Evolutionary conservation across 495 filamentous ascomycete genomes (phyloP).

Genomic region (Pseudevernia furfuracea): DNA sequence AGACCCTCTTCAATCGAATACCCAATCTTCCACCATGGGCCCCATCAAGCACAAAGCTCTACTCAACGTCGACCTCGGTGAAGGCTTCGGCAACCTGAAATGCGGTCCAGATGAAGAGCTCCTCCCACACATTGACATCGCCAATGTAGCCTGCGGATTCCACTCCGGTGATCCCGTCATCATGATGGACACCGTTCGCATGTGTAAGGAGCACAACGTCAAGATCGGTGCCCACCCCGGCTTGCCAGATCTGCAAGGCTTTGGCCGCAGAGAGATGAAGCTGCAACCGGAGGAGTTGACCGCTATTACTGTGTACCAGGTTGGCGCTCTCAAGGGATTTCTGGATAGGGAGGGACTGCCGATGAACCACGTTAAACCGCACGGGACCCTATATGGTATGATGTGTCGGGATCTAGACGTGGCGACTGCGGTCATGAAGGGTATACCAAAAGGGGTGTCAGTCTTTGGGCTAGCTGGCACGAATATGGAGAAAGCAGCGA

Average conservation of each 20-base stretch:
- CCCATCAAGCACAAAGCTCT: slow-evolving; percentile 43
- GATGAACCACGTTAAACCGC: slow-evolving; percentile 55
- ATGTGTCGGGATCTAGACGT: slow-evolving; percentile 47
- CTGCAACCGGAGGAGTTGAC: slow-evolving; percentile 48
- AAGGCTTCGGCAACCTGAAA: slow-evolving; percentile 36
- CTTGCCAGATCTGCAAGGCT: slow-evolving; percentile 54
- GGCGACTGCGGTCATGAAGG: slow-evolving; percentile 45
- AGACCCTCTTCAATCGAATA: background rate
- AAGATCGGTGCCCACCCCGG: slow-evolving; percentile 54
- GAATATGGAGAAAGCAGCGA: slow-evolving; percentile 45
- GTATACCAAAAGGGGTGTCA: slow-evolving; percentile 42
- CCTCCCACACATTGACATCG: slow-evolving; percentile 50
- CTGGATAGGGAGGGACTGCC: slow-evolving; percentile 46
- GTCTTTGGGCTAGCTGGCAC: slow-evolving; percentile 53
- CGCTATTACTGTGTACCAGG: slow-evolving; percentile 50
- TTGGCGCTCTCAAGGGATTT: slow-evolving; percentile 51
- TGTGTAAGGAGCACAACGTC: slow-evolving; percentile 48
- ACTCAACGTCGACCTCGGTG: slow-evolving; percentile 48
- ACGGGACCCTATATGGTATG: slow-evolving; percentile 50
- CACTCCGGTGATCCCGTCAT: slow-evolving; percentile 53
- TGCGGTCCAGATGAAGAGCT: slow-evolving; percentile 49
- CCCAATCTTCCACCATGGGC: slow-evolving; percentile 28
- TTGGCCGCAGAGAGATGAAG: slow-evolving; percentile 52
- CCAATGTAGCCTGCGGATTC: slow-evolving; percentile 59
- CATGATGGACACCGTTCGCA: slow-evolving; percentile 50